Base-by-base conservation (phyloP, 139 green algal genomes). In the Coccomyxa sp. region DNA sequence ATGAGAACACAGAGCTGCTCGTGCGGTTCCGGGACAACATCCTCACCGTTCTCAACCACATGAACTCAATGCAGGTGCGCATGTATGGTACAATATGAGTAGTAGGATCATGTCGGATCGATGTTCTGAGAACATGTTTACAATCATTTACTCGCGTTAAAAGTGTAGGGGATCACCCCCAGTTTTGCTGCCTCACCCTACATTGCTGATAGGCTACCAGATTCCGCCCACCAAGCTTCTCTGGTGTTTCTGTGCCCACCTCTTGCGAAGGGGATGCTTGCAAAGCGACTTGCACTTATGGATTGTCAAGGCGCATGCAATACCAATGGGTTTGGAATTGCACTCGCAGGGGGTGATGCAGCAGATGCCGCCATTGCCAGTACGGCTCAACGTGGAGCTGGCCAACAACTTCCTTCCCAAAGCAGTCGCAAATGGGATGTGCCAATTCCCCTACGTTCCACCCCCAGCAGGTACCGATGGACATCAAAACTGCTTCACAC, bases 1-100 rank as follows among this genome's bases (percentile, higher is more conserved):
- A 90, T 31, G 94, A 97, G 84, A 98, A 98, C 89, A 95, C 89
- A 0, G 89, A 95, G 82, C 89, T 98, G 81, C 86, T 98, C 71
- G 82, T 94, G 76, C 82, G 86, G 21, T 93, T 96, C 81, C 87
- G 90, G 21, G 95, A 98, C 85, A 98, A 96, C 91, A 91, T 98
- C 57, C 81, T 95, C 79, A 82, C 82, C 58, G 93, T 94, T 38
- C 82, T 96, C 27, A 84, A 91, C n/a, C 89, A 92, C 57, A 96
- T 98, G 90, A 88, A 86, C 31, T 80, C 18, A 38, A 92, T 95
- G 80, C 30, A 86, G 38, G 76, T 59, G 31, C 15, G 31, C 31
- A n/a, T 58, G 3, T 51, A 7, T 51, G 3, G 3, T 51, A 51
- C 3, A 51, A 51, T 3, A 3, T 51, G 38, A 51, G 7, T 7